phyloP scores from a whole-genome alignment of 805 yeast genomes.

The Candida caryicola region DNA sequence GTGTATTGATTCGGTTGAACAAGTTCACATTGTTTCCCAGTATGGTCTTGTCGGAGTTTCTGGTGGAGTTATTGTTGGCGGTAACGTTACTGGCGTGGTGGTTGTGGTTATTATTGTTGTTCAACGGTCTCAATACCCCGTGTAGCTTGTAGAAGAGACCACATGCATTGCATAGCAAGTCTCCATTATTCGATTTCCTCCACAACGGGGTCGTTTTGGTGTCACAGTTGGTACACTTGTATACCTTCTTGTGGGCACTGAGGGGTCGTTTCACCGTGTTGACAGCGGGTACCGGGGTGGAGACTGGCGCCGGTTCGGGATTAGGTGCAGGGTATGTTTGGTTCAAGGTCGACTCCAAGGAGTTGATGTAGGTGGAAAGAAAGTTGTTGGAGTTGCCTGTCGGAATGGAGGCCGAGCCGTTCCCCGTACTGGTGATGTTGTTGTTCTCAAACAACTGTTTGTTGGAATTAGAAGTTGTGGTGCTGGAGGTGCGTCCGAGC shows the following conservation, averaged over 20 bases:
- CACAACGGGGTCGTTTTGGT: constrained; percentile 46
- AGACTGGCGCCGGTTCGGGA: background rate
- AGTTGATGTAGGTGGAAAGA: constrained; percentile 36
- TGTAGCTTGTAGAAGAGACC: constrained; percentile 45
- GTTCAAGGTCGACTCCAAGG: constrained; percentile 36
- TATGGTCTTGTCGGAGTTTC: constrained; percentile 17
- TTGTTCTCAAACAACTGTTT: background rate
- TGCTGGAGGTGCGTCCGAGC: background rate
- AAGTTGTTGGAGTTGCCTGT: constrained; percentile 19
- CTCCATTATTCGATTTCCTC: constrained; percentile 43
- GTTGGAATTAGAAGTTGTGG: background rate
- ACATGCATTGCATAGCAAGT: constrained; percentile 44
- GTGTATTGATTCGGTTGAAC: constrained; percentile 17
- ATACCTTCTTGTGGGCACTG: constrained; percentile 16
- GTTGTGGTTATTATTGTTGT: constrained; percentile 11
- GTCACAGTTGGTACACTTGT: constrained; percentile 43
- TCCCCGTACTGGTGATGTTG: constrained; percentile 6
- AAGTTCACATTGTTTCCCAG: constrained; percentile 24
- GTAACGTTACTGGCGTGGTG: constrained; percentile 13
- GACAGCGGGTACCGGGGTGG: constrained; percentile 7
- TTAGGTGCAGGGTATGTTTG: constrained; percentile 17
- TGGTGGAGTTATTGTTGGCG: constrained; percentile 3
- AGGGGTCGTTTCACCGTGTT: constrained; percentile 11
- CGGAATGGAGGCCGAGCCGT: constrained; percentile 1
- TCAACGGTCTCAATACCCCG: constrained; percentile 43